A percentile compares a stretch with the other conserved stretches of the same genome.
These are phyloP conservation scores for Pichia sporocuriosa DNA, from an alignment of 805 yeast species.

Conservation along the genomic window DNA sequence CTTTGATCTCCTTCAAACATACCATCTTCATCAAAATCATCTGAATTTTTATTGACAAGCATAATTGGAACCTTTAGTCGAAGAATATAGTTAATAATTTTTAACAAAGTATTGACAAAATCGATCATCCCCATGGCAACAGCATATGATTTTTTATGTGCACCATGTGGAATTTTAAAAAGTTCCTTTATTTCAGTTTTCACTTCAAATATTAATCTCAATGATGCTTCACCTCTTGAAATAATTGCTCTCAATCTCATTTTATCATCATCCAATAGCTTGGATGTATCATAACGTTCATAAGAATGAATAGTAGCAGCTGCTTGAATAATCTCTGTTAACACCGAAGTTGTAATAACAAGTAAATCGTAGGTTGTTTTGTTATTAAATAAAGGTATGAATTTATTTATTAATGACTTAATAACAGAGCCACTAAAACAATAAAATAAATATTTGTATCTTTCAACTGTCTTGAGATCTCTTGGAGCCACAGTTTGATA, in stretches of 20 bases:
- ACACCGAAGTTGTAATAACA: not conserved
- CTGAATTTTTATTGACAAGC: constrained; percentile 18
- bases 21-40: constrained; percentile 23
- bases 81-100: constrained; percentile 60
- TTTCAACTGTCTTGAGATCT: constrained; percentile 24
- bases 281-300: constrained; percentile 35
- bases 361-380: constrained; percentile 37
- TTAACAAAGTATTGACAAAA: constrained; percentile 56
- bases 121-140: constrained; percentile 58
- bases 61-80: constrained; percentile 37
- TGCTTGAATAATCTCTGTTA: constrained; percentile 44
- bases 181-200: constrained; percentile 52
- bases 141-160: constrained; percentile 55
- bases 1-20: constrained; percentile 22
- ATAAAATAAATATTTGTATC: constrained; percentile 15
- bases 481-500: constrained; percentile 19
- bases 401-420: constrained; percentile 2
- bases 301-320: constrained; percentile 30
- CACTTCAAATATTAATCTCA: constrained; percentile 61
- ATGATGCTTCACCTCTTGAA: constrained; percentile 32
- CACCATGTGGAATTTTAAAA: constrained; percentile 53
- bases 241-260: constrained; percentile 31
- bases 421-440: constrained; percentile 6
- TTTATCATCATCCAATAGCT: constrained; percentile 36
- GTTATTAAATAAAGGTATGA: constrained; percentile 14